A percentile compares a stretch with the other conserved stretches of the same genome.
Evolutionary conservation across 768 basidiomycete genomes (phyloP).

Genomic region (Piloderma croceum): DNA sequence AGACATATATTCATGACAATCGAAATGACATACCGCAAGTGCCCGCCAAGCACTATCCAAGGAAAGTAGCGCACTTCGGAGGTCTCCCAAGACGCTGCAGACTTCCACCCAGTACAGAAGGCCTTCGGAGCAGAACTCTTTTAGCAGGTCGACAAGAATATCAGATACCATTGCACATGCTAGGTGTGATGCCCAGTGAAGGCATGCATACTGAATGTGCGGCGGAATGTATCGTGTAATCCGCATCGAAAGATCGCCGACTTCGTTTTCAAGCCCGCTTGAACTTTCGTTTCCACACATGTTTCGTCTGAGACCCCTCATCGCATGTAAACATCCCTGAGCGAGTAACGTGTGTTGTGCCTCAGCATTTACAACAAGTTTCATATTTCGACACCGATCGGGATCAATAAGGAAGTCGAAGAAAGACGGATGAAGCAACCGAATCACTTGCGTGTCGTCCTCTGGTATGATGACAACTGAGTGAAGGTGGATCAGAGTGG

Average conservation of each 20-base stretch:
- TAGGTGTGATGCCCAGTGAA: slow-evolving; percentile 17
- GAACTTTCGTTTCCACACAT: no score
- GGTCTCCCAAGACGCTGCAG: no score
- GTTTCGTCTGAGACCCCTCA: no score
- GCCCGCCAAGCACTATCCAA: not conserved
- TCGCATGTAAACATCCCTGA: no score
- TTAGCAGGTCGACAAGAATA: slow-evolving; percentile 3
- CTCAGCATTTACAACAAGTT: slow-evolving; percentile 5
- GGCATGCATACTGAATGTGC: slow-evolving; percentile 17
- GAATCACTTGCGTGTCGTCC: slow-evolving; percentile 6
- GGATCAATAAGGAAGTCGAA: no score
- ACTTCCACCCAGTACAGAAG: slow-evolving; percentile 20
- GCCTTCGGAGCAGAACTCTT: slow-evolving; percentile 10
- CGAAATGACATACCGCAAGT: slow-evolving; percentile 9
- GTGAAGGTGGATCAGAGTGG: slow-evolving; percentile 9
- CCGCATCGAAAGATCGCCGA: slow-evolving; percentile 14
- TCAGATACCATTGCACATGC: no score
- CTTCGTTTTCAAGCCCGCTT: no score
- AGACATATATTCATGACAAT: no score
- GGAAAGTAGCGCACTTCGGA: slow-evolving; percentile 1
- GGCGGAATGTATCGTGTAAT: slow-evolving; percentile 7
- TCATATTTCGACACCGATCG: slow-evolving; percentile 6
- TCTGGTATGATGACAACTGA: slow-evolving; percentile 12
- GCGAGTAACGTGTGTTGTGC: no score
- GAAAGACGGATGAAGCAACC: no score